Evolutionary conservation across 495 filamentous ascomycete species (phyloP).

Genomic region (Tuber melanosporum): DNA sequence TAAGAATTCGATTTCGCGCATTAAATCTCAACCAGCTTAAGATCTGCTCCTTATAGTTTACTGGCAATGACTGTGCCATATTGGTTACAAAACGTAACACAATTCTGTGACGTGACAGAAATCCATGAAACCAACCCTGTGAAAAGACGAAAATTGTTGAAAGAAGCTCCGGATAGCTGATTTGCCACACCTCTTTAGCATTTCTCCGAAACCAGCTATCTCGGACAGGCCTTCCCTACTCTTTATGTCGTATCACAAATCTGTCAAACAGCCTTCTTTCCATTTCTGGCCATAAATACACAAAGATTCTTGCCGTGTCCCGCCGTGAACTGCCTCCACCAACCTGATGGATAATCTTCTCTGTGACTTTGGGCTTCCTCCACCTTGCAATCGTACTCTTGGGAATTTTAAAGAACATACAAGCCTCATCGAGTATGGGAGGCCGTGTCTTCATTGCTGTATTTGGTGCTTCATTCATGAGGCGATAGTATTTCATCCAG

Average conservation of each 20-base stretch:
- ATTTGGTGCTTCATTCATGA: too few species aligned
- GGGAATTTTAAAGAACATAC: too few species aligned
- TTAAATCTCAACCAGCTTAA: constrained; percentile 9
- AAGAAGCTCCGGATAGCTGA: too few species aligned
- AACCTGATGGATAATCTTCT: neutral
- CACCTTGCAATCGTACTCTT: constrained; percentile 2
- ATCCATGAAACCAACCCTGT: too few species aligned
- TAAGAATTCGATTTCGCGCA: constrained; percentile 6
- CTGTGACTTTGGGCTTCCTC: too few species aligned
- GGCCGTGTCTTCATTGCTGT: too few species aligned
- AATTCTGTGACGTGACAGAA: too few species aligned
- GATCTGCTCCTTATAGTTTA: too few species aligned
- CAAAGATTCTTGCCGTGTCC: neutral
- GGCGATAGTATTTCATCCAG: too few species aligned
- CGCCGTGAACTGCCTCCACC: neutral
- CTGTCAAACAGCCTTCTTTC: neutral
- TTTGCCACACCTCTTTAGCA: neutral
- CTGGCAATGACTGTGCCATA: too few species aligned
- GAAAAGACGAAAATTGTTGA: too few species aligned
- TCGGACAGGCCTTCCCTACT: neutral
- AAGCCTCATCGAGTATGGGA: neutral
- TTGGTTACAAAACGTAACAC: too few species aligned
- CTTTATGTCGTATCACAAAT: neutral
- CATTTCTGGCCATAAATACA: neutral
- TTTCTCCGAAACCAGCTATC: constrained; percentile 1